phyloP scores from a whole-genome alignment of 108 stramenopile genomes.

The Pseudonitzschia multiseries region DNA sequence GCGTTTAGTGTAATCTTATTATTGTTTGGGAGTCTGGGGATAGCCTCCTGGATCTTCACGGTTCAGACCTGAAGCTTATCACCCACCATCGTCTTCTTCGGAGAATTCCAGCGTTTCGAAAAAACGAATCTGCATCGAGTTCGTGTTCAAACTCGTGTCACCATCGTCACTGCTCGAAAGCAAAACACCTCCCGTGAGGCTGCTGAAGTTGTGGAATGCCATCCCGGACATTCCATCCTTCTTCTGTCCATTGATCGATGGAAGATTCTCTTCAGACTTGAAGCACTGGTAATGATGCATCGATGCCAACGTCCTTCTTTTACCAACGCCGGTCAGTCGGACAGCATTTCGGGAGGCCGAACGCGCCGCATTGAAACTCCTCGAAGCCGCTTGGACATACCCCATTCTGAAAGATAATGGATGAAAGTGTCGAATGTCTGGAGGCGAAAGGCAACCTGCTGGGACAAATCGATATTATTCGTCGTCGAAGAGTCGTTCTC shows the following conservation, averaged over 20 bases:
- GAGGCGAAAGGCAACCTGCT: background rate
- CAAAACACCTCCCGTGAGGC: background rate
- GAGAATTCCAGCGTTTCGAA: background rate
- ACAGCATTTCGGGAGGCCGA: background rate
- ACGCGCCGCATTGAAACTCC: background rate
- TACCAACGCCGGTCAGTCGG: background rate
- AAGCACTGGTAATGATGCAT: background rate
- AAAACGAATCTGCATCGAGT: background rate
- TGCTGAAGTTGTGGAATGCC: background rate
- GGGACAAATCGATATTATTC: background rate
- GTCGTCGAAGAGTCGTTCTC: background rate
- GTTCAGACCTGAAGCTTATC: background rate
- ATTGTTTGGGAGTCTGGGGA: no score
- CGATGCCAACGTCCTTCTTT: background rate
- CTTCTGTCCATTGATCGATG: background rate
- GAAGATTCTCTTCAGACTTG: background rate
- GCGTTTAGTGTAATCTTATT: no score
- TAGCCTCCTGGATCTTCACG: no score
- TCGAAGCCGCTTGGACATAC: background rate
- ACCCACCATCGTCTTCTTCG: constrained; percentile 9
- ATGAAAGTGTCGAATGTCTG: background rate
- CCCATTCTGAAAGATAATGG: background rate
- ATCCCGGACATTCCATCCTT: background rate
- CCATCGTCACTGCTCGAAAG: background rate
- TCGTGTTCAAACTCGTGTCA: background rate